Evolutionary conservation across 2,329 filamentous ascomycete species (phyloP), one percentile per base, ranked within the genome.

Genomic region (Boeremia exigua): DNA sequence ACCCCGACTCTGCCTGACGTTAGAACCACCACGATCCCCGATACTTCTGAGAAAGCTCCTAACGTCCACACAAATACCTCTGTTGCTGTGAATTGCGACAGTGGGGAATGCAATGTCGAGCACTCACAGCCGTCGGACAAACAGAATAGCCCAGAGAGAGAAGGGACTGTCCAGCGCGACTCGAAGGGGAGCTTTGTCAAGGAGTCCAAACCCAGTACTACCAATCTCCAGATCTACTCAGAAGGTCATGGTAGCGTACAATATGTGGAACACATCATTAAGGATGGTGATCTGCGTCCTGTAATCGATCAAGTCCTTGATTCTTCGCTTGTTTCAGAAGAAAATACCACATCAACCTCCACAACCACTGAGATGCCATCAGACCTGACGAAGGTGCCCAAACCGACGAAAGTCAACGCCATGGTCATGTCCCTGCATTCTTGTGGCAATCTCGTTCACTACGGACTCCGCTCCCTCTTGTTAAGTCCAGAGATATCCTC

Each of bases 361-460:
- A 59, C 61, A 29, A 30, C 60, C 7, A 56, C 65, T 4, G 59
- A 66, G 43, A 60, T 67, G 33, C 60, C 68, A 15, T 59, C 64
- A 29, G 61, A 71, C n/a, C 59, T 74, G 2, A 48, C 64, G n/a
- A 37, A 58, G 12, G 56, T 71, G 10, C 68, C 72, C 3, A 75
- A 74, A 50, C 59, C 71, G 6, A 53, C 54, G 5, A 59, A 77
- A 50, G 67, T 73, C 27, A 73, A 79, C 81, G 57, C 96, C 33
- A 92, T 97, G 88, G 90, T 94, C 14, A 88, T 98, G 28, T 98
- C 95, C 0, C 91, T 99, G 15, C 95, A 99, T 75, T 98, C 94
- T 0, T 99, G 95, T 72, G 95, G 95, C 27, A 98, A 99, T 65
- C 86, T 99, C n/a, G 90, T 96, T 0, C 95, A 99, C 75, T 93